Percentiles rank a stretch among this genome's conserved stretches.
Evolutionary conservation across 768 basidiomycete genomes (phyloP).

Genomic region (Collybiopsis luxurians): DNA sequence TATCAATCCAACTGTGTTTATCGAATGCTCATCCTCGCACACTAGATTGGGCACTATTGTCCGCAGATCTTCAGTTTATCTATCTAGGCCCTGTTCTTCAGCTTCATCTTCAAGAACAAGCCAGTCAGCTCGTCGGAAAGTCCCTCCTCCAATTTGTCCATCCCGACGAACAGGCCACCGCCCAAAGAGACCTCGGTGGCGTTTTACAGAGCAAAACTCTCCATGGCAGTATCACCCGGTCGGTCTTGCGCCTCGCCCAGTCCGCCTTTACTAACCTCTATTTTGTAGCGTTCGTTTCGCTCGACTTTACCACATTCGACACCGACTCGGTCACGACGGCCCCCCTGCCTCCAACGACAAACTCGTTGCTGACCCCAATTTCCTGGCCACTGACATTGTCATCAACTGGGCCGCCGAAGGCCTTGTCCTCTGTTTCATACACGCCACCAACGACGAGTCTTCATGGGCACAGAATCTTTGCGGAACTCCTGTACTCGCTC

Average conservation of each 20-base stretch:
- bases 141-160: conserved; percentile 78
- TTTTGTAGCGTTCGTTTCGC: conserved; percentile 69
- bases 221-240: conserved; percentile 84
- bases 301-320: conserved; percentile 71
- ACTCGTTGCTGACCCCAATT: conserved; percentile 62
- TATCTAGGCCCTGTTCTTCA: conserved; percentile 82
- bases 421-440: conserved; percentile 86
- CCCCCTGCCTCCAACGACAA: conserved; percentile 55
- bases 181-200: conserved; percentile 68
- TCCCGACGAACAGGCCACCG: conserved; percentile 78
- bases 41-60: conserved; percentile 73
- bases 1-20: not conserved
- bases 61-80: conserved; percentile 72
- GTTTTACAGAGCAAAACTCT: conserved; percentile 73
- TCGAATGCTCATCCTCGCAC: not conserved
- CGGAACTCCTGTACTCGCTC: conserved; percentile 64
- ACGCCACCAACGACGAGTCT: conserved; percentile 66
- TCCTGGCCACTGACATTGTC: conserved; percentile 86
- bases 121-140: conserved; percentile 64
- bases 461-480: conserved; percentile 30
- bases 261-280: conserved; percentile 12
- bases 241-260: conserved; percentile 15
- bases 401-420: conserved; percentile 88
- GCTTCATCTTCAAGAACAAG: conserved; percentile 68
- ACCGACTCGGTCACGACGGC: conserved; percentile 65